These are phyloP conservation scores for Xylariaceae sp. DNA, from an alignment of 2,329 filamentous ascomycete genomes.

Conservation along the genomic window DNA sequence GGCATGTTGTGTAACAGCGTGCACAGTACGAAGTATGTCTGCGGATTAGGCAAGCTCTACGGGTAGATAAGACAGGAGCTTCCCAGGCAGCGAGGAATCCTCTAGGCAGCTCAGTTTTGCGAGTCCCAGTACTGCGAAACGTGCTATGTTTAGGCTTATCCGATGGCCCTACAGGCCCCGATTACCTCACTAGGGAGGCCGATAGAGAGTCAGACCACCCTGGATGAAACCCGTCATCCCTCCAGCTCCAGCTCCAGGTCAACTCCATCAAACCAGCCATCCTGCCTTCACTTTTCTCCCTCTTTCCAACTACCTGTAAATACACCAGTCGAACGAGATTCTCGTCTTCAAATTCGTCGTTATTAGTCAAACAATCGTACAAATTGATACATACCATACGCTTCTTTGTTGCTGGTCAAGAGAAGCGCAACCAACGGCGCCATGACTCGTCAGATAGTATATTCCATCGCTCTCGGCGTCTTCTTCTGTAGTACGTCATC, in stretches of 20 bases:
- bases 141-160: neutral
- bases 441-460: slow-evolving; percentile 42
- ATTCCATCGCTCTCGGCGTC: slow-evolving; percentile 37
- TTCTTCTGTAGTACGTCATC: slow-evolving; percentile 40
- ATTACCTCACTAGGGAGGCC: neutral
- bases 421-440: slow-evolving; percentile 6
- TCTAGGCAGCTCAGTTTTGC: neutral
- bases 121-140: neutral
- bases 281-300: neutral
- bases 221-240: too few relatives aligned
- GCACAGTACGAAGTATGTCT: neutral
- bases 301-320: neutral
- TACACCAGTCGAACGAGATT: neutral
- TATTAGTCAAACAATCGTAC: neutral
- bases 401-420: slow-evolving; percentile 10
- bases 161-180: neutral
- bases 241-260: too few relatives aligned
- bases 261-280: neutral
- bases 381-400: neutral
- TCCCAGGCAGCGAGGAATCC: too few relatives aligned
- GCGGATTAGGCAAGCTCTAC: neutral
- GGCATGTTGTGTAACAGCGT: too few relatives aligned
- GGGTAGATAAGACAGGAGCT: too few relatives aligned
- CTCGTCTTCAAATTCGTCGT: neutral
- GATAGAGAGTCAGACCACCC: too few relatives aligned